Base-by-base conservation (phyloP, 345 rosid genomes). In the Gynandropsis gynandra region DNA sequence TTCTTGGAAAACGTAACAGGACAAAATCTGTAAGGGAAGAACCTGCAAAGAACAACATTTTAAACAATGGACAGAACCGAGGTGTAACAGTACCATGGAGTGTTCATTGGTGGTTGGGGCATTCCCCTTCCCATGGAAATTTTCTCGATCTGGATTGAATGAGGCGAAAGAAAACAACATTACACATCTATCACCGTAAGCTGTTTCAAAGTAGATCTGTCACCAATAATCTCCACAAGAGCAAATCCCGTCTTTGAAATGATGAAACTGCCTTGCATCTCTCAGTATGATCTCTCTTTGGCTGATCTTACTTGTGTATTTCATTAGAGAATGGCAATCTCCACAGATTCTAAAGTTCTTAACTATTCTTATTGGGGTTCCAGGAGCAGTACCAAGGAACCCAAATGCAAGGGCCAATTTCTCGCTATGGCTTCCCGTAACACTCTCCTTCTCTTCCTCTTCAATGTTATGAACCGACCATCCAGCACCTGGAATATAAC, bases 221-320 rank as follows among this genome's bases (percentile, higher is more conserved):
- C 65, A 83, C 92, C 84, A 78, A 58, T 70, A 70, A 70, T 80
- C 87, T 56, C 73, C 51, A 54, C 87, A 83, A 1, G 87, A 78
- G 60, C 92, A 83, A 52, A 58, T 27, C 34, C 87, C 87, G 8
- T 78, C 65, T 58, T 70, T 80, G 70, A 83, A 83, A 70, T 68
- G 70, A 65, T 82, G 90, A 67, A 82, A 80, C 38, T 81, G 74
- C 56, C 62, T 77, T 55, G 63, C 67, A 68, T 82, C 87, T 72
- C 80, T 77, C 66, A 78, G 44, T 32, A 76, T 33, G 11, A 83
- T 76, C 56, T 68, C 74, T 64, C 80, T 74, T 66, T 63, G 68
- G 63, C 63, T 59, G 14, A 64, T 70, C 59, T 64, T 59, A 43
- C 84, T 74, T 36, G 66, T 69, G 45, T 62, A 56, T 67, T 82